Evolutionary conservation across 495 filamentous ascomycete genomes (phyloP).

Genomic region (Hyaloscypha variabilis): DNA sequence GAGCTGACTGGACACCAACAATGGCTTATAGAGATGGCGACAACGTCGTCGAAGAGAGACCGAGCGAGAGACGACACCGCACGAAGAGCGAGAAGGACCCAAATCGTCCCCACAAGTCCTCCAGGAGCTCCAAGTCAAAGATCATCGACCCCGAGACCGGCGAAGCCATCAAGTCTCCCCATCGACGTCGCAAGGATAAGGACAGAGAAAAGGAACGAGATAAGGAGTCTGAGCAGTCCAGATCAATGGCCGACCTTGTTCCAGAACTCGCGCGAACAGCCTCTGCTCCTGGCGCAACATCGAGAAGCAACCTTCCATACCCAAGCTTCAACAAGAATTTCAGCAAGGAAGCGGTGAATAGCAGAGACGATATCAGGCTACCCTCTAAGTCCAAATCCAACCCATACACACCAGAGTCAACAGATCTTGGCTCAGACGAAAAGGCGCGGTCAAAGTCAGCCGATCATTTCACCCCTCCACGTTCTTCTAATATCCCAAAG

Average conservation of each 20-base stretch:
- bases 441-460: conserved; percentile 27
- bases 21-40: conserved; percentile 31
- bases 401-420: conserved; percentile 33
- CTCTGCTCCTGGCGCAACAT: conserved; percentile 38
- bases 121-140: conserved; percentile 30
- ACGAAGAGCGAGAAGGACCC: conserved; percentile 32
- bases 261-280: conserved; percentile 49
- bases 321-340: conserved; percentile 87
- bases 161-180: conserved; percentile 26
- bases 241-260: conserved; percentile 43
- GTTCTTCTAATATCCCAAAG: conserved; percentile 26
- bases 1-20: conserved; percentile 12
- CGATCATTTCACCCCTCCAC: conserved; percentile 32
- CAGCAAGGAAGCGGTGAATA: conserved; percentile 78
- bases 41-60: conserved; percentile 24
- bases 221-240: conserved; percentile 17
- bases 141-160: conserved; percentile 33
- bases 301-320: conserved; percentile 71
- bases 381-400: conserved; percentile 21
- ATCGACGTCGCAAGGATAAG: conserved; percentile 26
- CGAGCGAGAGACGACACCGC: conserved; percentile 32
- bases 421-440: conserved; percentile 30
- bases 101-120: conserved; percentile 31
- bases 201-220: conserved; percentile 22
- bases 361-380: conserved; percentile 54